phyloP scores from a whole-genome alignment of 768 basidiomycete species.

The Suillus subluteus region DNA sequence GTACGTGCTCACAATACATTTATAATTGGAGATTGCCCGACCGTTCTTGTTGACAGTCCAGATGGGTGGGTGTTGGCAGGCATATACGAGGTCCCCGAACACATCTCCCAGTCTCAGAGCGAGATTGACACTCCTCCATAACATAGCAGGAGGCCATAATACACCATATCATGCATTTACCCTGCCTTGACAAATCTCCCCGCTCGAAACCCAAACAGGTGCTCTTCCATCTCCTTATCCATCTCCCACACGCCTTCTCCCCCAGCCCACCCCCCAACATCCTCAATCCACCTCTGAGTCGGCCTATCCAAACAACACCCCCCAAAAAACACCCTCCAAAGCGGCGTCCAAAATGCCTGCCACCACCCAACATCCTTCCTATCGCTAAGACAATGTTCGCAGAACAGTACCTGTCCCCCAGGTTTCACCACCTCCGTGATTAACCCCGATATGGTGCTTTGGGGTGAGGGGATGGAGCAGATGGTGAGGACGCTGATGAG shows the following conservation, averaged over 20 bases:
- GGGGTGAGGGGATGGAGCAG: conserved; percentile 64
- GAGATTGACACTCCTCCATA: too few species aligned
- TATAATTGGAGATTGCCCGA: too few species aligned
- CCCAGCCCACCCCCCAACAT: conserved; percentile 52
- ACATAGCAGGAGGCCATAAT: too few species aligned
- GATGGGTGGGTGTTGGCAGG: too few species aligned
- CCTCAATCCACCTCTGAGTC: conserved; percentile 50
- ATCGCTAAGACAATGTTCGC: conserved; percentile 69
- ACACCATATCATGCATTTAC: conserved; percentile 46
- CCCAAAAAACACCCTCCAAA: conserved; percentile 63
- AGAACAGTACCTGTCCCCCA: conserved; percentile 66
- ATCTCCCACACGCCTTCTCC: conserved; percentile 45
- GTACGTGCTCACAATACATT: too few species aligned
- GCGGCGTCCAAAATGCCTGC: conserved; percentile 74
- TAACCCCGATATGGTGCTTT: conserved; percentile 49
- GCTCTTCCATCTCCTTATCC: conserved; percentile 56
- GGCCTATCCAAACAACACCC: conserved; percentile 69
- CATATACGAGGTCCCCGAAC: too few species aligned
- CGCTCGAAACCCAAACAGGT: conserved; percentile 60
- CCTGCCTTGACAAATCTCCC: conserved; percentile 59
- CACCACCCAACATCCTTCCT: conserved; percentile 62
- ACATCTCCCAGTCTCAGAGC: too few species aligned
- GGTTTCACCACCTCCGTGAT: conserved; percentile 58
- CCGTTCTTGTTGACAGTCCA: too few species aligned
- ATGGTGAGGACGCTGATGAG: conserved; percentile 66